These are phyloP conservation scores for Trypanosoma caninum DNA, from an alignment of 208 protist genomes.

Conservation along the genomic window DNA sequence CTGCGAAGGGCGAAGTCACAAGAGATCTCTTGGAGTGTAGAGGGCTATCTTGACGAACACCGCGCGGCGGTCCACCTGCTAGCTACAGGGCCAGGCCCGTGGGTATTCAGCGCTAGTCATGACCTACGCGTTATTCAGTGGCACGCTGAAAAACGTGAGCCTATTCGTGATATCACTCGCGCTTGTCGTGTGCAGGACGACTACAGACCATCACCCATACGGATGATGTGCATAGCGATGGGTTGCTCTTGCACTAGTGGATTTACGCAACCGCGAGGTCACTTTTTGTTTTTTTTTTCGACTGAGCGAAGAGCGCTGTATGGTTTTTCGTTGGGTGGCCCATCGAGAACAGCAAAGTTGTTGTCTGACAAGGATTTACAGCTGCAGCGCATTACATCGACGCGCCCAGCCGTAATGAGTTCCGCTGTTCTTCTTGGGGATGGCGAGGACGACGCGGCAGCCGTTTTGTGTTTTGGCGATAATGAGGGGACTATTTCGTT, in stretches of 20 bases:
- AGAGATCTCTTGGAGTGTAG: background rate
- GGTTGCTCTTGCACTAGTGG: slow-evolving; percentile 15
- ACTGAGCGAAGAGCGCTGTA: slow-evolving; percentile 1
- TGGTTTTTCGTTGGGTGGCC: slow-evolving; percentile 4
- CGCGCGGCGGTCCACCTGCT: slow-evolving; percentile 10
- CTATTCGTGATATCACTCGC: slow-evolving; percentile 8
- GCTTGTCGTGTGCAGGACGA: slow-evolving; percentile 9
- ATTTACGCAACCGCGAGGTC: slow-evolving; percentile 2
- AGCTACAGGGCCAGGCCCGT: slow-evolving; percentile 5
- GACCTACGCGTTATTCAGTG: slow-evolving; percentile 14
- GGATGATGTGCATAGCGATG: slow-evolving; percentile 16
- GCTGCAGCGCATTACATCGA: slow-evolving; percentile 11
- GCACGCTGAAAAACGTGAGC: slow-evolving; percentile 7
- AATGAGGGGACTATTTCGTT: slow-evolving; percentile 13
- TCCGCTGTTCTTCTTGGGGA: slow-evolving; percentile 8
- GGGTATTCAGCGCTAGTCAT: slow-evolving; percentile 16
- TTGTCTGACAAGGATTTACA: background rate
- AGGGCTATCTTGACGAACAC: slow-evolving; percentile 6
- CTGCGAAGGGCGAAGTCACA: background rate
- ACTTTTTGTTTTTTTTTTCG: slow-evolving; percentile 20
- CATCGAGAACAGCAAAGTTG: background rate
- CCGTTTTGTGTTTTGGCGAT: slow-evolving; percentile 14
- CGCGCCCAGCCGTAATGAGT: slow-evolving; percentile 3
- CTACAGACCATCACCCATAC: slow-evolving; percentile 1
- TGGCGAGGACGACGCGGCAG: slow-evolving; percentile 10